Base-by-base conservation (phyloP, 192 early-diverging fungal species). In the Linnemannia schmuckeri region DNA sequence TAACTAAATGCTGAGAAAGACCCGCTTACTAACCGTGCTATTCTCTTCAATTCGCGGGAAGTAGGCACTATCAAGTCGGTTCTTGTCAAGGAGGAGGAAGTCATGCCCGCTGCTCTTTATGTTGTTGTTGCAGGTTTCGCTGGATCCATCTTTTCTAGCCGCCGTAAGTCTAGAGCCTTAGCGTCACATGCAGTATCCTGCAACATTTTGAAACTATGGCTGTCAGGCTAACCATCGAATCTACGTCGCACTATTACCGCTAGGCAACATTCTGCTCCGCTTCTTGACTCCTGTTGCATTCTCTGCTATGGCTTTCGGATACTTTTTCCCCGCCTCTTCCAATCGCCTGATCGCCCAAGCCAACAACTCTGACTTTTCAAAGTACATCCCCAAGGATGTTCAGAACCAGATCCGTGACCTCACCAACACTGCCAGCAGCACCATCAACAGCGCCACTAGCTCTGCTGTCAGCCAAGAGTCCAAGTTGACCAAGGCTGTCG, bases 71-170 rank as follows among this genome's bases (percentile, higher is more conserved):
- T 87, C 80, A 87, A 87, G 72, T 87, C 85, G 24, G 85, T 87
- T 41, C 76, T 87, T 35, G 85, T 87, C 76, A 87, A 77, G 76
- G 85, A 87, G 76, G 85, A 87, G 72, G 85, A 87, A 30, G 85
- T 87, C 68, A 87, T 87, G 85, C 85, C 85, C 22, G 85, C 85
- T 27, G 85, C 85, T 57, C 33, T 87, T 6, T 87, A 87, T n/a
- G 85, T 87, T 40, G 70, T 87, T 47, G 85, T 87, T 75, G 85
- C 85, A 37, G 85, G 85, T 55, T 87, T 87, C 40, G 85, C 85
- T 20, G 85, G 85, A 69, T 87, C 85, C 12, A 81, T 87, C 63
- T 61, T 78, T 81, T 70, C 85, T 41, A 75, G 79, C 46, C 85
- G 85, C 69, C 85, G 85, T 80, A 83, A 61, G 81, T 76, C 9